phyloP scores from a whole-genome alignment of 495 filamentous ascomycete genomes.

The Daldinia bambusicola region DNA sequence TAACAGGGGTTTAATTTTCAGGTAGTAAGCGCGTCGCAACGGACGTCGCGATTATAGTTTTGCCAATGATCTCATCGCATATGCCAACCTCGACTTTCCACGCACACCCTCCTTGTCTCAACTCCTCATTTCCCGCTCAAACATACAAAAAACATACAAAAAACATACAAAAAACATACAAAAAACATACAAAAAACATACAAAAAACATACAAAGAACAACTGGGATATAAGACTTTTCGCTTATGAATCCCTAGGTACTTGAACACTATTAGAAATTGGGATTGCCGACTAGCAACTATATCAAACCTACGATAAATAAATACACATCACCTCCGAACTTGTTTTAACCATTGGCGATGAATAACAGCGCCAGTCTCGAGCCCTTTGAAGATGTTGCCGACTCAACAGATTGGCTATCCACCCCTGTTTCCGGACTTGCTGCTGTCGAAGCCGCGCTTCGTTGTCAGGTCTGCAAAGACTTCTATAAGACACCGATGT shows the following conservation, averaged over 20 bases:
- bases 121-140: neutral
- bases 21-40: constrained; percentile 23
- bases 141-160: neutral
- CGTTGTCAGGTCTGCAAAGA: constrained; percentile 99
- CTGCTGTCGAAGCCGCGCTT: constrained; percentile 82
- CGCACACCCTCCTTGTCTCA: constrained; percentile 1
- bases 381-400: constrained; percentile 67
- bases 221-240: neutral
- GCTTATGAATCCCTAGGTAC: constrained; percentile 1
- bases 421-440: constrained; percentile 78
- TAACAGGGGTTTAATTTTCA: constrained; percentile 28
- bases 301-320: neutral
- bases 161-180: no score
- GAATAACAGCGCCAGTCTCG: constrained; percentile 28
- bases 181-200: no score
- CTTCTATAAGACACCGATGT: constrained; percentile 91
- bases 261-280: neutral
- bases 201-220: neutral
- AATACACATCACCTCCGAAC: neutral
- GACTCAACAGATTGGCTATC: constrained; percentile 93
- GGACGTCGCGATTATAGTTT: constrained; percentile 20
- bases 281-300: neutral
- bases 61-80: constrained; percentile 35
- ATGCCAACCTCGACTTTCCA: constrained; percentile 5
- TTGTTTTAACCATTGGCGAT: constrained; percentile 9